phyloP scores from a whole-genome alignment of 768 basidiomycete genomes.

The Lactarius quietus region DNA sequence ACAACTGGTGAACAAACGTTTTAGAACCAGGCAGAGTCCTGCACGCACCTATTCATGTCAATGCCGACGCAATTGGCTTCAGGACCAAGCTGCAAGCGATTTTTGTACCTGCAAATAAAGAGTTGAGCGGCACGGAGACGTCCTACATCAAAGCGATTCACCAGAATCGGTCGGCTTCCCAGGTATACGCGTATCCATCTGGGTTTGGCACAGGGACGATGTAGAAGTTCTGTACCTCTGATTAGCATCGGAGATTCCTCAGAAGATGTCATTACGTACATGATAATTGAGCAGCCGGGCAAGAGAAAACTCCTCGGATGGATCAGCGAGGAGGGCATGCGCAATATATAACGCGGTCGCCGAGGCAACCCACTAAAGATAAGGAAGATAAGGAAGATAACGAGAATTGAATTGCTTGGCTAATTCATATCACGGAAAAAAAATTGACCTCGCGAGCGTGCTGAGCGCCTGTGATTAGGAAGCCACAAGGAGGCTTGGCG shows the following conservation, averaged over 20 bases:
- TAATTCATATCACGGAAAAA: background rate
- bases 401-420: background rate
- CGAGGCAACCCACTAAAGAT: conserved; percentile 73
- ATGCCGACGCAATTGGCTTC: conserved; percentile 58
- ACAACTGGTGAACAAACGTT: background rate
- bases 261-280: conserved; percentile 31
- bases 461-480: conserved; percentile 69
- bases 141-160: conserved; percentile 20
- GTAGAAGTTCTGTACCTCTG: conserved; percentile 49
- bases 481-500: conserved; percentile 42
- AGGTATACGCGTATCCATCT: conserved; percentile 73
- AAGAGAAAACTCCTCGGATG: conserved; percentile 45
- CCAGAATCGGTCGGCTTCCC: conserved; percentile 68
- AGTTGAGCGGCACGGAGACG: background rate
- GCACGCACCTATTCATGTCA: conserved; percentile 68
- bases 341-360: conserved; percentile 68
- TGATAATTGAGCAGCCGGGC: conserved; percentile 49
- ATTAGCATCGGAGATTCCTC: background rate
- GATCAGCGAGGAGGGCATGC: conserved; percentile 59
- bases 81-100: conserved; percentile 51
- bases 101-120: conserved; percentile 56
- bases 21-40: background rate
- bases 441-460: conserved; percentile 68
- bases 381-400: background rate
- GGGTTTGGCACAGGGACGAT: conserved; percentile 67